Conservation (phyloP, 805 yeast genomes). For the Danielia reshetovae region DNA sequence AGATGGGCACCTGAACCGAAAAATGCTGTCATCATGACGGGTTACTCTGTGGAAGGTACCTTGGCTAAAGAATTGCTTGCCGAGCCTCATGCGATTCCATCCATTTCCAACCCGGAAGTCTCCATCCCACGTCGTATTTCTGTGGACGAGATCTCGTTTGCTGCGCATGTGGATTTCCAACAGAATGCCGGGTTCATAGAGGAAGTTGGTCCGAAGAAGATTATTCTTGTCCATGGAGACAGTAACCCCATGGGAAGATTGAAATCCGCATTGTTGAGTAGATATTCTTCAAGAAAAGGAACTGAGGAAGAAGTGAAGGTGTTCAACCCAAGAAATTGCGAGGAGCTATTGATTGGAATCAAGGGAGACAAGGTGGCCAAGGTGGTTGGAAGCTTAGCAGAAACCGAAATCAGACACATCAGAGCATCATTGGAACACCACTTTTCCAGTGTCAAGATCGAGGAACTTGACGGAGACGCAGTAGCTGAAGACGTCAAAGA, state of each 20-base stretch:
- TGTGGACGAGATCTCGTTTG: constrained; percentile 93
- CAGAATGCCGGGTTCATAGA: constrained; percentile 92
- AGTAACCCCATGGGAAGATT: constrained; percentile 97
- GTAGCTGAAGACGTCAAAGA: constrained; percentile 2
- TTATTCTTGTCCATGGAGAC: constrained; percentile 95
- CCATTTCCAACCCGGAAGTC: constrained; percentile 73
- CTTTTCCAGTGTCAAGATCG: constrained; percentile 37
- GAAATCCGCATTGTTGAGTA: constrained; percentile 86
- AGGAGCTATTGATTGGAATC: constrained; percentile 68
- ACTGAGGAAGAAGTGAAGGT: constrained; percentile 89
- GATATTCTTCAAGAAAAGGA: constrained; percentile 74
- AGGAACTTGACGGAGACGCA: constrained; percentile 21
- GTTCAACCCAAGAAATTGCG: constrained; percentile 89
- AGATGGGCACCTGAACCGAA: constrained; percentile 97
- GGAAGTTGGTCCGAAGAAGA: constrained; percentile 74
- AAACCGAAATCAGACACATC: constrained; percentile 31
- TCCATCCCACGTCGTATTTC: constrained; percentile 81
- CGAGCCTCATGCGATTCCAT: constrained; percentile 89
- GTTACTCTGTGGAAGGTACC: constrained; percentile 98
- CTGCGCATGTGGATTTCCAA: constrained; percentile 98
- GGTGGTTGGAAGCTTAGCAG: constrained; percentile 53
- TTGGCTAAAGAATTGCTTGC: constrained; percentile 87
- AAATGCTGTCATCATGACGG: constrained; percentile 84
- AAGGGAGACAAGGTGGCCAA: constrained; percentile 83
- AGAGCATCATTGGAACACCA: constrained; percentile 56